Percentiles rank a stretch among this genome's conserved stretches.
These are phyloP conservation scores for Pichia sp. DNA, from an alignment of 1,139 yeast genomes.

Conservation along the genomic window DNA sequence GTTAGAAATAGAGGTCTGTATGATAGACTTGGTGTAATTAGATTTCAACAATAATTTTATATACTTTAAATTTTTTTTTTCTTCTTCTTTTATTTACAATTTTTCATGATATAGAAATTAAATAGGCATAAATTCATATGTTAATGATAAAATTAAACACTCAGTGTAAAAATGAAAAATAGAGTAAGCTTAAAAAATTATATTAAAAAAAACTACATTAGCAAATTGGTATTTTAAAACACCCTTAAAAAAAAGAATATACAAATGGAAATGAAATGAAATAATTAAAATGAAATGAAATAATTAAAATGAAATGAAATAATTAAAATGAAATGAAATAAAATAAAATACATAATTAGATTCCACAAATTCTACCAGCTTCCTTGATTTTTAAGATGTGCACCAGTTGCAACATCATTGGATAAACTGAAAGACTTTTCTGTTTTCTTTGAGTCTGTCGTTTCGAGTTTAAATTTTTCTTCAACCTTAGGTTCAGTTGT, in stretches of 20 bases:
- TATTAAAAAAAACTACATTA: no score
- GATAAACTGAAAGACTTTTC: neutral
- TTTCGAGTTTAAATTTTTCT: neutral
- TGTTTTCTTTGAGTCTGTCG: neutral
- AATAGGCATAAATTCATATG: no score
- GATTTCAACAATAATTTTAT: neutral
- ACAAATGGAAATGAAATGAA: no score
- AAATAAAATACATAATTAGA: neutral
- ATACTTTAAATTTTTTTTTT: no score
- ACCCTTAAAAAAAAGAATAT: no score
- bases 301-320: neutral
- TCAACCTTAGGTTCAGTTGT: neutral
- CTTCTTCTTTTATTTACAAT: no score
- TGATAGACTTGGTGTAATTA: constrained; percentile 37
- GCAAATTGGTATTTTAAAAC: no score
- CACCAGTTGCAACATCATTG: neutral
- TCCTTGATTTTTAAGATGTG: neutral
- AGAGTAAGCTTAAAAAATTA: no score
- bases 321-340: neutral
- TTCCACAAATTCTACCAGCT: neutral
- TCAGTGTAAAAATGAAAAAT: no score
- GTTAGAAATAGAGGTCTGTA: constrained; percentile 61
- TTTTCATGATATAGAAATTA: no score
- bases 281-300: no score
- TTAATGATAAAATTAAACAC: no score